A percentile compares a stretch with the other conserved stretches of the same genome.
Conservation (phyloP, 2,329 filamentous ascomycete species). For the Calonectria fujianensis region DNA sequence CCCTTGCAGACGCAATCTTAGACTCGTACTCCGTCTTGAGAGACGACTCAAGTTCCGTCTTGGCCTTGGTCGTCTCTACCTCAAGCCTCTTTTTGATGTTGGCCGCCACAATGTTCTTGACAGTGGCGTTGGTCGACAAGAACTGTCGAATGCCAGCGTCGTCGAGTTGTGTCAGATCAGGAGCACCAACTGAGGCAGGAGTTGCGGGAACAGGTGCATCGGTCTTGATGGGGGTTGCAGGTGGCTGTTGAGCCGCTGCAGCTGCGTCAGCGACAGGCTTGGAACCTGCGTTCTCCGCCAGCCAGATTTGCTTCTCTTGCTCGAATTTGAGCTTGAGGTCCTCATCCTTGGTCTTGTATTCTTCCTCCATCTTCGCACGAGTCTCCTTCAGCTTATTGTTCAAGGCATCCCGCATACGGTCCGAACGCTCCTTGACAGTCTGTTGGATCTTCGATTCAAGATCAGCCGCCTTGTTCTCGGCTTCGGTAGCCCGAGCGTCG, state of each 20-base stretch:
- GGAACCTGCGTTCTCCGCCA: constrained; percentile 68
- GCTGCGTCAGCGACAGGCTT: constrained; percentile 49
- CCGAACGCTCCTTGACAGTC: constrained; percentile 78
- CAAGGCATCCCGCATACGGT: constrained; percentile 81
- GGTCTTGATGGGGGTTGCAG: constrained; percentile 64
- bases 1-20: constrained; percentile 72
- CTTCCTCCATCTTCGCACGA: constrained; percentile 70
- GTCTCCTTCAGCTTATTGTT: constrained; percentile 83
- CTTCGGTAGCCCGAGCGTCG: constrained; percentile 77
- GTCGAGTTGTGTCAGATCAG: constrained; percentile 69
- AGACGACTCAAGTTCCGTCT: constrained; percentile 69
- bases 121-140: constrained; percentile 72
- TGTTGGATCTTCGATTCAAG: constrained; percentile 77
- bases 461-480: constrained; percentile 78
- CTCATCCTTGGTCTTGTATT: constrained; percentile 72
- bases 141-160: constrained; percentile 76
- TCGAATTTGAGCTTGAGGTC: constrained; percentile 75
- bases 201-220: constrained; percentile 61
- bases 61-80: constrained; percentile 76
- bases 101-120: constrained; percentile 74
- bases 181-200: constrained; percentile 56
- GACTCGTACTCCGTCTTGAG: constrained; percentile 73
- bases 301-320: constrained; percentile 78
- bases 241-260: constrained; percentile 47
- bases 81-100: constrained; percentile 84